Evolutionary conservation across 345 rosid species (phyloP), one percentile per base, ranked within the genome.

Genomic region (Lepidium aucheri): DNA sequence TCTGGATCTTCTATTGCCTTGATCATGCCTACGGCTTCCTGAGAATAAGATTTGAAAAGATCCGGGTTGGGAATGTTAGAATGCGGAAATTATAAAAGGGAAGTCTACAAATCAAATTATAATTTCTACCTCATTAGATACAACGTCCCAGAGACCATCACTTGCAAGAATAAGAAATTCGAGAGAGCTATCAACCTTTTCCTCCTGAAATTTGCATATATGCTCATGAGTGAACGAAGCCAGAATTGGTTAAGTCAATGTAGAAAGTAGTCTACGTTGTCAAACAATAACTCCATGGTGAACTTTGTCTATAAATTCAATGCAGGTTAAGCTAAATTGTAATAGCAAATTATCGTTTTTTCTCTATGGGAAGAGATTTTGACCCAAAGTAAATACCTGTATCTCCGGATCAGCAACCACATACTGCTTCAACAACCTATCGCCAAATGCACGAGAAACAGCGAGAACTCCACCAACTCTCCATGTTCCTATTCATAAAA

Each of bases 381-480:
- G 22, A 24, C 3, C 38, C 11, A 14, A 68, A 72, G 56, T 53
- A 36, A 20, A 58, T 75, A 89, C 93, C 93, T 84, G 96, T 79
- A 91, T 94, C 82, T 94, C 99, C 36, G 99, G 99, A 77, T 94
- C 99, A 69, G 99, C 96, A 78, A 94, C 99, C 69, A 94, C 99
- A 67, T 87, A 94, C 79, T 88, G 99, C 90, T 94, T 94, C 84
- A 94, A 76, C 63, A 86, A 87, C 73, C 93, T 79, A 76, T 91
- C 99, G 54, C 99, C 99, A 85, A 94, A 94, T 59, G 99, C 99
- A 64, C 99, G 99, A 60, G 99, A 94, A 70, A 94, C 97, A 15
- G 99, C 99, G 75, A 94, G 99, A 50, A 94, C 99, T 15, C 99
- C 99, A 52, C 96, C 99, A 57, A 94, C 99, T 80, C 99, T 85